Percentiles rank a stretch among this genome's conserved stretches.
phyloP scores from a whole-genome alignment of 768 basidiomycete genomes.

The Cyclocybe aegerita region DNA sequence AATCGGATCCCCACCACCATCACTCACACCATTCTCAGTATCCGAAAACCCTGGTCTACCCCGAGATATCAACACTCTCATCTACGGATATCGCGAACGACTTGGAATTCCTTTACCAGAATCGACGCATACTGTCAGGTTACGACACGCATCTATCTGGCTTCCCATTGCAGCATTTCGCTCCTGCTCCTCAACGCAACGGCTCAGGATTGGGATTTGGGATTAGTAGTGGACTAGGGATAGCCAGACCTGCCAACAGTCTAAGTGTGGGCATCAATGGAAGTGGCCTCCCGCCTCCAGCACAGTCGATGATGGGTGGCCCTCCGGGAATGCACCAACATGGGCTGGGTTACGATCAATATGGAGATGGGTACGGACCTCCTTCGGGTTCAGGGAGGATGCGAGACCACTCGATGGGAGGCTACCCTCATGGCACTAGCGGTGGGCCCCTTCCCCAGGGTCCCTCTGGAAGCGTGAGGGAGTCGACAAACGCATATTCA shows the following conservation, averaged over 20 bases:
- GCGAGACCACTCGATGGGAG: conserved; percentile 9
- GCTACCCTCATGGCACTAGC: conserved; percentile 2
- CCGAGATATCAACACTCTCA: conserved; percentile 48
- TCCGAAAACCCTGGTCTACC: conserved; percentile 34
- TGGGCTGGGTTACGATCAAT: conserved; percentile 20
- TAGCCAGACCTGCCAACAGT: conserved; percentile 2
- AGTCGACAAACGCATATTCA: conserved; percentile 9
- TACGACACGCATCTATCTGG: conserved; percentile 17
- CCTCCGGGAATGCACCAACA: conserved; percentile 10
- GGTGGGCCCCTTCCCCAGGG: conserved; percentile 8
- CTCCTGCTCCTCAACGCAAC: conserved; percentile 8
- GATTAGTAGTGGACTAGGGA: conserved; percentile 6
- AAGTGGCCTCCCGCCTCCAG: conserved; percentile 10
- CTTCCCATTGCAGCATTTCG: conserved; percentile 6
- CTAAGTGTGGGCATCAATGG: conserved; percentile 10
- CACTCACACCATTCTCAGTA: conserved; percentile 19
- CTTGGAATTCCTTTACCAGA: conserved; percentile 53
- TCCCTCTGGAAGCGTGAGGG: conserved; percentile 8
- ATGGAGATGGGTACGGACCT: conserved; percentile 10
- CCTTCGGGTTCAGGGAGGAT: conserved; percentile 9
- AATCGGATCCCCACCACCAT: conserved; percentile 19
- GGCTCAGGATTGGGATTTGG: background rate
- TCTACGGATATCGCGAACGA: conserved; percentile 49
- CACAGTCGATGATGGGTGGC: conserved; percentile 11
- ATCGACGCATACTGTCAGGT: conserved; percentile 24